phyloP scores from a whole-genome alignment of 1,284 basidiomycete genomes.

The Trametes sp. region DNA sequence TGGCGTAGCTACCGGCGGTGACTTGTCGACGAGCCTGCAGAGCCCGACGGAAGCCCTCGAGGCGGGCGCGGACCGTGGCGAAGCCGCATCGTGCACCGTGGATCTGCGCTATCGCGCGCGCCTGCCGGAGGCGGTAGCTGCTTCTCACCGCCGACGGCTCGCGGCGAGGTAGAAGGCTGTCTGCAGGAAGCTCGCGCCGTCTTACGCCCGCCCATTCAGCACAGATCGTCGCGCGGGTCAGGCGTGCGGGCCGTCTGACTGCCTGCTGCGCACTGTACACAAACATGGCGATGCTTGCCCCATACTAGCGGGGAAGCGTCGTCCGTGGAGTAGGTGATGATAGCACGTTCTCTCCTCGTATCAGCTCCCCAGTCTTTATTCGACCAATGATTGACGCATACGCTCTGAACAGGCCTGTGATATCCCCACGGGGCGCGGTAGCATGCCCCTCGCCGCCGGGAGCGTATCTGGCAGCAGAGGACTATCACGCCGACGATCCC shows the following conservation, averaged over 20 bases:
- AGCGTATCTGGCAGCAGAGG: not conserved
- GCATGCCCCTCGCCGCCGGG: not conserved
- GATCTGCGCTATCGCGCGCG: not conserved
- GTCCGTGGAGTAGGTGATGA: not conserved
- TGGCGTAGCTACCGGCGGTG: constrained; percentile 4
- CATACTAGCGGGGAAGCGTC: not conserved
- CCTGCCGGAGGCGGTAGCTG: not conserved
- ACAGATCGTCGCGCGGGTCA: constrained; percentile 12
- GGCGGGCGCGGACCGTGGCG: not conserved
- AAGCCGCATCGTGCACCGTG: constrained; percentile 3
- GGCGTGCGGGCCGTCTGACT: not conserved
- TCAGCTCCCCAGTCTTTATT: not conserved
- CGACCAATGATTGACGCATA: constrained; percentile 3
- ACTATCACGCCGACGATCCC: constrained; percentile 19
- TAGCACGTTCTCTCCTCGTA: not conserved
- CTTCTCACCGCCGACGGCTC: not conserved
- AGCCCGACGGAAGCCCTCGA: not conserved
- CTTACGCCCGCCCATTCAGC: constrained; percentile 6
- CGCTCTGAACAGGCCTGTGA: constrained; percentile 5
- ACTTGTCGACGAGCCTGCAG: constrained; percentile 10
- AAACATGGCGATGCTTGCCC: not conserved
- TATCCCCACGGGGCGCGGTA: constrained; percentile 12
- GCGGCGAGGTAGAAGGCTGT: constrained; percentile 9
- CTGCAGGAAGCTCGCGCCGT: constrained; percentile 2
- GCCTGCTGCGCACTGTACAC: not conserved